Conservation (phyloP, 176 grass and related monocot genomes). For the Phoenix roebelenii region DNA sequence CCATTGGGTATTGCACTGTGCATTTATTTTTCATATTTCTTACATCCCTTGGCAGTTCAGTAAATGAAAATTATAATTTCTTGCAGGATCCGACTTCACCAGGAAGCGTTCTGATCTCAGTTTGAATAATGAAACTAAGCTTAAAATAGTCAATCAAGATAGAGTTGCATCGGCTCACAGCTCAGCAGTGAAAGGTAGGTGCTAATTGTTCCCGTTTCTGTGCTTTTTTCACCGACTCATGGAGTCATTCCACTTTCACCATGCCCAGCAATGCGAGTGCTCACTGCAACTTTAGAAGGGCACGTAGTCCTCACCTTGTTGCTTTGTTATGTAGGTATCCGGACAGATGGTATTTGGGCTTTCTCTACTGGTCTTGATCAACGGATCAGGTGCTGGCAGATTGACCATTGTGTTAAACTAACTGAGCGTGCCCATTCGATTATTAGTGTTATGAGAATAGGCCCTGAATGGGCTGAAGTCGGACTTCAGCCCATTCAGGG, state of each 20-base stretch:
- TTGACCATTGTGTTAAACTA: constrained; percentile 25
- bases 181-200: constrained; percentile 87
- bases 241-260: background rate
- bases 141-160: constrained; percentile 39
- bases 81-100: background rate
- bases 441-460: no score
- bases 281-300: background rate
- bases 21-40: background rate
- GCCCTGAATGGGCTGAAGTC: no score
- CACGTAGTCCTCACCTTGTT: background rate
- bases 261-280: background rate
- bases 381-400: constrained; percentile 73
- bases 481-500: no score
- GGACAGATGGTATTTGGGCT: constrained; percentile 75
- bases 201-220: background rate
- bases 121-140: constrained; percentile 10
- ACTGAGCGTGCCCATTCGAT: constrained; percentile 37
- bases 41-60: no score
- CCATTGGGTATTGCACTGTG: no score
- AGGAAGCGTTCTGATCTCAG: constrained; percentile 6
- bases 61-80: background rate
- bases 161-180: constrained; percentile 51
- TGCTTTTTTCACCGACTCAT: background rate
- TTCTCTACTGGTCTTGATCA: constrained; percentile 89
- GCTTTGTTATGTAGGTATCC: constrained; percentile 37